phyloP scores from a whole-genome alignment of 371 early-diverging fungal species.

The Mucor racemosus region DNA sequence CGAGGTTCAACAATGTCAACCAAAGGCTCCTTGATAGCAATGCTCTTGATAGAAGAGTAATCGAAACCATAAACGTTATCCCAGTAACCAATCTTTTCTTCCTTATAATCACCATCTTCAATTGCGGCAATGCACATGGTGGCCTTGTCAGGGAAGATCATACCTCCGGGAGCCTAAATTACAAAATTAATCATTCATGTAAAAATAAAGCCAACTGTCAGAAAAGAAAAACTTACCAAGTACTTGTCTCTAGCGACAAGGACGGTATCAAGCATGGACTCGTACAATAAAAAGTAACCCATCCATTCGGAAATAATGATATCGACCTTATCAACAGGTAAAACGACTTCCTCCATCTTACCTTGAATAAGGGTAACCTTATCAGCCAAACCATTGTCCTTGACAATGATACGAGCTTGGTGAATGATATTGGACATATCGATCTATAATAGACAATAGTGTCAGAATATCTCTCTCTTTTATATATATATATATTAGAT shows the following conservation, averaged over 20 bases:
- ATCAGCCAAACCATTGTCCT: conserved; percentile 86
- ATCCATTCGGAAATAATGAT: conserved; percentile 99
- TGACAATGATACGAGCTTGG: conserved; percentile 88
- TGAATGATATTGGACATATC: conserved; percentile 98
- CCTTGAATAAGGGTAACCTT: conserved; percentile 90
- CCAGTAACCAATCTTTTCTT: conserved; percentile 94
- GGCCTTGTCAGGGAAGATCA: conserved; percentile 93
- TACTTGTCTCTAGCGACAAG: conserved; percentile 94
- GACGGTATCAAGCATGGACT: conserved; percentile 98
- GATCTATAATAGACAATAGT: conserved; percentile 41
- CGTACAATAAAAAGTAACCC: conserved; percentile 98
- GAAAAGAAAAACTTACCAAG: conserved; percentile 40
- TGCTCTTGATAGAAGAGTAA: conserved; percentile 87
- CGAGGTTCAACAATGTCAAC: conserved; percentile 91
- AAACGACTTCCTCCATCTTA: conserved; percentile 92
- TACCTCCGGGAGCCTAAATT: conserved; percentile 60
- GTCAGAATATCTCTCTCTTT: too few relatives aligned
- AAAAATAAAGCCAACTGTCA: too few relatives aligned
- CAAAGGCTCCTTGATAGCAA: conserved; percentile 89
- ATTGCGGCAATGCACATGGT: conserved; percentile 91
- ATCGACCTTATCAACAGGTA: conserved; percentile 91
- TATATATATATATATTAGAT: too few relatives aligned
- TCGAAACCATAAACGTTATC: conserved; percentile 93
- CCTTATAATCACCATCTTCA: conserved; percentile 94
- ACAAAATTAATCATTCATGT: too few relatives aligned